Conservation (phyloP, 73 alveolate species). For the Durusdinium trenchii region DNA sequence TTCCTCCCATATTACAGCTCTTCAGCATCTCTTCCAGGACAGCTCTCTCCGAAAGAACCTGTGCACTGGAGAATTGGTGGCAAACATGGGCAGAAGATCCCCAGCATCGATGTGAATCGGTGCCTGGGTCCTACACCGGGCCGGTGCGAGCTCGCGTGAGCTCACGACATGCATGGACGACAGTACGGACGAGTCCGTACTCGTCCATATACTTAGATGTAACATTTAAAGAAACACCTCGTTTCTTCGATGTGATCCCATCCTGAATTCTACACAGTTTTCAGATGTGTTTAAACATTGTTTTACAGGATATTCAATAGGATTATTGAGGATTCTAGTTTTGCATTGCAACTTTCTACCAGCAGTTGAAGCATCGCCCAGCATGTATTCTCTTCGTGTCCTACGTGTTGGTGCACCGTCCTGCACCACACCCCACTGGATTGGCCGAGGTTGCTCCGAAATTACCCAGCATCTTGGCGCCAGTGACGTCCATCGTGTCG, state of each 20-base stretch:
- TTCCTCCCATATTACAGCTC: too few species aligned
- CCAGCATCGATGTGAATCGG: conserved; percentile 71
- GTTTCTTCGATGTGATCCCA: too few species aligned
- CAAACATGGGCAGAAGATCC: conserved; percentile 36
- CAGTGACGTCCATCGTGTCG: not conserved
- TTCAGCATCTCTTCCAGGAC: not conserved
- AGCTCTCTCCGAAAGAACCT: conserved; percentile 85
- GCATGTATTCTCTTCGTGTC: too few species aligned
- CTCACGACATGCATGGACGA: not conserved
- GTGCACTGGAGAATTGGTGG: conserved; percentile 87
- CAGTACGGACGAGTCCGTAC: not conserved
- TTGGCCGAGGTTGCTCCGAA: conserved; percentile 44
- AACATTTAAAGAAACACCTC: too few species aligned
- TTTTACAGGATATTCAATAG: not conserved
- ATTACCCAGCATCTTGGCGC: conserved; percentile 20
- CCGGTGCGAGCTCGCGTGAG: not conserved
- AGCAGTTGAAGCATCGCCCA: not conserved
- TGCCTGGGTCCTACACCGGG: not conserved
- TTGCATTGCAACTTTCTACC: not conserved
- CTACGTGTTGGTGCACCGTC: not conserved
- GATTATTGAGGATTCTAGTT: not conserved
- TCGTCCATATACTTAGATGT: not conserved
- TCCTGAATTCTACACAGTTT: too few species aligned
- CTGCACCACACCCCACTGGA: not conserved
- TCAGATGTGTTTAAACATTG: not conserved